A percentile compares a stretch with the other conserved stretches of the same genome.
Evolutionary conservation across 164 flowering plant genomes (phyloP).

Genomic region (Berberis vulgaris): DNA sequence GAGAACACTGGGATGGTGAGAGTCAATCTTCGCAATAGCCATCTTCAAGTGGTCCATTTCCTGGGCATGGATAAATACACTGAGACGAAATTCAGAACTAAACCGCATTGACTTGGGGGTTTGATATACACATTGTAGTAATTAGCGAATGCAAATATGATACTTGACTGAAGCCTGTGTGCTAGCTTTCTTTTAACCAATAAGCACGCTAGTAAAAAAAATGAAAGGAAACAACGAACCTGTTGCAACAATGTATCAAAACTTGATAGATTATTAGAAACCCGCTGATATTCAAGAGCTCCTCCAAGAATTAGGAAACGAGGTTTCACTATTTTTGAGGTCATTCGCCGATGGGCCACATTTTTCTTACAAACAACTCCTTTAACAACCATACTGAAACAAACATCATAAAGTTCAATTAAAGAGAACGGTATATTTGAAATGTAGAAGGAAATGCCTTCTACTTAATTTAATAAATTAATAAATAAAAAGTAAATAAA

Average conservation of each 20-base stretch:
- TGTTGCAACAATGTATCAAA: slow-evolving; percentile 90
- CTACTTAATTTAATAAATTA: no score
- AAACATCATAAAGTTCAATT: not conserved
- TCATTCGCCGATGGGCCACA: slow-evolving; percentile 95
- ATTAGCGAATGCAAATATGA: no score
- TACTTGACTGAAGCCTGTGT: no score
- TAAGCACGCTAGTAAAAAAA: not conserved
- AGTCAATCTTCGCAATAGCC: slow-evolving; percentile 91
- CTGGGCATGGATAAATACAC: slow-evolving; percentile 21
- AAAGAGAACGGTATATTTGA: no score
- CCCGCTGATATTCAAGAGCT: slow-evolving; percentile 94
- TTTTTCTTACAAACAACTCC: slow-evolving; percentile 98
- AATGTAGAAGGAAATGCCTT: no score
- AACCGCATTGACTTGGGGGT: not conserved
- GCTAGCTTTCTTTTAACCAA: not conserved
- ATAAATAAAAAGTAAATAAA: no score
- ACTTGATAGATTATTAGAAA: slow-evolving; percentile 75
- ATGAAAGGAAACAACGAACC: slow-evolving; percentile 28
- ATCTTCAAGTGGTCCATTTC: slow-evolving; percentile 97
- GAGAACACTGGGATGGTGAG: slow-evolving; percentile 71
- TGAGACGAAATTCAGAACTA: slow-evolving; percentile 4
- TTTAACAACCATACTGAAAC: slow-evolving; percentile 64
- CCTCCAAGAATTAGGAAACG: slow-evolving; percentile 87
- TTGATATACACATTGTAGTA: not conserved
- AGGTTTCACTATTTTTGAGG: slow-evolving; percentile 64